Percentiles rank a stretch among this genome's conserved stretches.
These are phyloP conservation scores for Phytopythium aichiense DNA, from an alignment of 352 stramenopile species.

Conservation along the genomic window DNA sequence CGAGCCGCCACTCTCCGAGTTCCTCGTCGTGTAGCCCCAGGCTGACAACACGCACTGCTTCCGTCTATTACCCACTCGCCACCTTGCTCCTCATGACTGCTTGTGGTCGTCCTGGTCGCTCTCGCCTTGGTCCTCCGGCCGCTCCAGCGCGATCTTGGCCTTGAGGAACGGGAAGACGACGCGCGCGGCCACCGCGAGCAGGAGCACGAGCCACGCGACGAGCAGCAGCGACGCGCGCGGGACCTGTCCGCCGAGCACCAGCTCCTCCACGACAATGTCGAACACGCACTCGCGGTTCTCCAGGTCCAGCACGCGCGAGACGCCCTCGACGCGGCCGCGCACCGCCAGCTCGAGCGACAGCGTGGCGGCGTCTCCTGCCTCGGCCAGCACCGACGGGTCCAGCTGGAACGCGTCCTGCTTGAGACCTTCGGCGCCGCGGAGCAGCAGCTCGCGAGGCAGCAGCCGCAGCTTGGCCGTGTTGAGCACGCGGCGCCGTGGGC, in stretches of 20 bases:
- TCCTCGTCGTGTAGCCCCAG: slow-evolving; percentile 11
- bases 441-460: slow-evolving; percentile 33
- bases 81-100: not conserved
- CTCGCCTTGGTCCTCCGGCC: slow-evolving; percentile 24
- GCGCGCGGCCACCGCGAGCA: slow-evolving; percentile 28
- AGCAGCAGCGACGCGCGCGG: slow-evolving; percentile 50
- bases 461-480: slow-evolving; percentile 73
- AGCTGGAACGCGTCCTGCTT: slow-evolving; percentile 18
- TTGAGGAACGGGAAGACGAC: slow-evolving; percentile 46
- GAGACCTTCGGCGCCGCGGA: not conserved
- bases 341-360: slow-evolving; percentile 45
- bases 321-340: slow-evolving; percentile 43
- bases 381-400: slow-evolving; percentile 8
- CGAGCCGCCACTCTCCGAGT: slow-evolving; percentile 18
- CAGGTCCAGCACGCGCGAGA: slow-evolving; percentile 33
- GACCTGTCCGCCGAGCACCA: slow-evolving; percentile 43
- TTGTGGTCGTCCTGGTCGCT: slow-evolving; percentile 4
- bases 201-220: slow-evolving; percentile 45
- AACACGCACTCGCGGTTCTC: slow-evolving; percentile 48
- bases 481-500: slow-evolving; percentile 31
- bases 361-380: not conserved
- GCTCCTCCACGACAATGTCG: slow-evolving; percentile 71
- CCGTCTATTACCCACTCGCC: not conserved
- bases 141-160: slow-evolving; percentile 47
- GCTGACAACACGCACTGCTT: not conserved